Evolutionary conservation across 2,329 filamentous ascomycete genomes (phyloP), one percentile per base, ranked within the genome.

Genomic region (Dothistroma pini): DNA sequence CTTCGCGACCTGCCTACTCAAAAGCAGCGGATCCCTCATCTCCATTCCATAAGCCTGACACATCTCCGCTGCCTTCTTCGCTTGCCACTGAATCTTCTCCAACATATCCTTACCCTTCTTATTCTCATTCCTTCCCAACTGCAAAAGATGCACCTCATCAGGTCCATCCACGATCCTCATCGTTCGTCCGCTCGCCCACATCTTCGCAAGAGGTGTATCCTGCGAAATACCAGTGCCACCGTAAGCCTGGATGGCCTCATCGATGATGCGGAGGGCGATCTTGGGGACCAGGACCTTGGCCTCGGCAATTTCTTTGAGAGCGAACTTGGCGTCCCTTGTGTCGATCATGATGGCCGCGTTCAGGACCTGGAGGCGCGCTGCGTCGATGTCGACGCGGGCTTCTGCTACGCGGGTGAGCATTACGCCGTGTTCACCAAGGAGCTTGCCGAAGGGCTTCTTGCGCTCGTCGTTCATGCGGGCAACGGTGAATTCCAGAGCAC

Each of bases 271-370:
- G 67, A 97, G 83, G 1, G 90, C 88, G 71, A 88, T 91, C 72
- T 86, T 83, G 0, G 95, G 95, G 9, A 96, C 89, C 19, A 96
- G 84, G 0, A 97, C 88, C 83, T 99, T 99, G 67, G 95, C 93
- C 79, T 97, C 86, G 29, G 93, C 93, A 68, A 99, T 99, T 76
- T 97, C 91, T 76, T 89, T 91, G 63, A 97, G 84, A 0, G 93
- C 91, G 66, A 87, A 86, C 81, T 97, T 97, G 69, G 95, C 90
- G 68, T 93, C 89, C 21, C 87, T 84, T 68, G 90, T 84, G 78
- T 99, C 95, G 80, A 99, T 97, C 79, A 91, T 91, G 76, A 96
- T 89, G 63, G 95, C 95, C 1, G 95, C 95, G 77, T 97, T 97
- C 66, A 97, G 86, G 8, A 97, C 95, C 47, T 95, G 79, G 11